These are phyloP conservation scores for Litsea cubeba DNA, from an alignment of 164 flowering plant species.

Conservation along the genomic window DNA sequence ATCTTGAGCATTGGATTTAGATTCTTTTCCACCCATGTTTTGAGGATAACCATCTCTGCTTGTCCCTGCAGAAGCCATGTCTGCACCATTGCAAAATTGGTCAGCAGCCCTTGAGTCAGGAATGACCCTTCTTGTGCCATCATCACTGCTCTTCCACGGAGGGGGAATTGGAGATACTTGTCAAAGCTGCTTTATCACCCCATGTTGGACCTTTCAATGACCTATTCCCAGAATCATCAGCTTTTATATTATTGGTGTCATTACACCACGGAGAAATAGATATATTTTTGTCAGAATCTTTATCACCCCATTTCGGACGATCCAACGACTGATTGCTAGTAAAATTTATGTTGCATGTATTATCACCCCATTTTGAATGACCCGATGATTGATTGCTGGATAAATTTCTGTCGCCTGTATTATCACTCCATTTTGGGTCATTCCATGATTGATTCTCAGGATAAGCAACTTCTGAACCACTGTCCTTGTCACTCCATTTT, in stretches of 20 bases:
- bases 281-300: too few relatives aligned
- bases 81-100: conserved; percentile 17
- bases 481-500: conserved; percentile 3
- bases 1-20: conserved; percentile 11
- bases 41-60: not conserved
- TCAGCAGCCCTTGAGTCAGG: conserved; percentile 10
- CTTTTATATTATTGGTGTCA: not conserved
- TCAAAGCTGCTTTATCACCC: not conserved
- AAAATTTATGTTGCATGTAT: too few relatives aligned
- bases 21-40: conserved; percentile 11
- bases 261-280: not conserved
- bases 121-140: not conserved
- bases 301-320: too few relatives aligned
- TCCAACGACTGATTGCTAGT: not conserved
- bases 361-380: too few relatives aligned
- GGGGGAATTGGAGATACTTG: too few relatives aligned
- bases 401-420: not conserved
- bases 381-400: not conserved
- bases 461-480: too few relatives aligned
- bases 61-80: conserved; percentile 6
- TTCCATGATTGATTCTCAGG: not conserved
- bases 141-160: too few relatives aligned
- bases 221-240: not conserved
- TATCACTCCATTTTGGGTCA: conserved; percentile 1
- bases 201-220: not conserved